Evolutionary conservation across 2,329 filamentous ascomycete species (phyloP).

Genomic region (Stemphylium lycopersici): DNA sequence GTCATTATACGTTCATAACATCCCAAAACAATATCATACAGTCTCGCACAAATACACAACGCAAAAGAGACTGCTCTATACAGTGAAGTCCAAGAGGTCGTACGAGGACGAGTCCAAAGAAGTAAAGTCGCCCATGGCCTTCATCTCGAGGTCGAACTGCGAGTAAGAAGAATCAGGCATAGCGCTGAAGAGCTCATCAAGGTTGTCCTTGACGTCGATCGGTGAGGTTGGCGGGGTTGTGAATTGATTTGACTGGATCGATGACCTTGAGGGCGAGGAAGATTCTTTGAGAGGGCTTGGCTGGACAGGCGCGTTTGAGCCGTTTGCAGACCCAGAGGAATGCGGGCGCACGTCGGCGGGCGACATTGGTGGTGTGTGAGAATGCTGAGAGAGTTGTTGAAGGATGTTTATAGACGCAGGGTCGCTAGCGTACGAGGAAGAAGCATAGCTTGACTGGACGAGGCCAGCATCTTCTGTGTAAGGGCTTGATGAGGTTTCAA

Average conservation of each 20-base stretch:
- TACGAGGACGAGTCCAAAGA: conserved; percentile 38
- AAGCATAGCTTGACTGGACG: conserved; percentile 34
- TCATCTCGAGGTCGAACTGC: conserved; percentile 49
- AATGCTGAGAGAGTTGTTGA: conserved; percentile 43
- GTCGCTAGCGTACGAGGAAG: conserved; percentile 39
- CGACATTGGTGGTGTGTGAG: conserved; percentile 48
- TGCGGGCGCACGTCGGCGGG: conserved; percentile 39
- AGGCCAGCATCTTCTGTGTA: conserved; percentile 31
- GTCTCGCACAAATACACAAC: conserved; percentile 12
- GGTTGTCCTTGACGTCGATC: conserved; percentile 38
- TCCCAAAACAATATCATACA: conserved; percentile 37
- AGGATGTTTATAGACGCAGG: conserved; percentile 43
- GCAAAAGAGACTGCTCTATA: conserved; percentile 23
- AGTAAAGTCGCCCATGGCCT: conserved; percentile 45
- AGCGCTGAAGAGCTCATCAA: conserved; percentile 44
- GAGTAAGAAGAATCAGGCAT: conserved; percentile 42
- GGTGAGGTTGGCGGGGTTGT: conserved; percentile 48
- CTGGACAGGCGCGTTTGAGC: conserved; percentile 23
- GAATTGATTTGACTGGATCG: conserved; percentile 46
- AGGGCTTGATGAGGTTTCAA: conserved; percentile 39
- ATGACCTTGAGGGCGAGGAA: conserved; percentile 42
- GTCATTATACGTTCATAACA: conserved; percentile 19
- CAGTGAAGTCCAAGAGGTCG: conserved; percentile 45
- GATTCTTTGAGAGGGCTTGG: conserved; percentile 37
- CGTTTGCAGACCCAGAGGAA: conserved; percentile 33